phyloP scores from a whole-genome alignment of 2,329 filamentous ascomycete species.

The Geosmithia putterillii region DNA sequence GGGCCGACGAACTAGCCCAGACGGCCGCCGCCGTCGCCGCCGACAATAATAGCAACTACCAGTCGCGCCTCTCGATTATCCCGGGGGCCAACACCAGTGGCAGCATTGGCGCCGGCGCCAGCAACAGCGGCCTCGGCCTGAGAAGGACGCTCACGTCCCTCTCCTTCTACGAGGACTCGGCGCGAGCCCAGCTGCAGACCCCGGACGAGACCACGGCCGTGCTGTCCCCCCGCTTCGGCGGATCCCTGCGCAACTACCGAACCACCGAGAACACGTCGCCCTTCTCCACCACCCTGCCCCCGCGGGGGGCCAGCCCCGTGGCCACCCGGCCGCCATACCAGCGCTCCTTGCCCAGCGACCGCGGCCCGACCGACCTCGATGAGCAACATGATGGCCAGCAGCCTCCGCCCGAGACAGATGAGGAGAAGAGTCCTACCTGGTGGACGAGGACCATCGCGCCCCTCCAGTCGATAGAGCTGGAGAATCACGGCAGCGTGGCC shows the following conservation, averaged over 20 bases:
- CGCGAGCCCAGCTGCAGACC: constrained; percentile 1
- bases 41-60: constrained; percentile 3
- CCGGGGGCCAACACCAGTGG: background rate
- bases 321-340: background rate
- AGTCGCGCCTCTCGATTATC: background rate
- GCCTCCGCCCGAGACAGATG: too few species aligned
- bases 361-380: background rate
- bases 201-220: constrained; percentile 25
- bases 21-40: constrained; percentile 8
- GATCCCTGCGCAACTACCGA: background rate
- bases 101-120: background rate
- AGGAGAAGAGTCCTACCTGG: constrained; percentile 22
- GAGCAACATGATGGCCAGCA: constrained; percentile 9
- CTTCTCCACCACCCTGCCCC: background rate
- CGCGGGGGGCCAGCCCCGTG: background rate
- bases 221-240: constrained; percentile 1
- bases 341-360: background rate
- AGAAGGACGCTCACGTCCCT: constrained; percentile 1
- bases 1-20: constrained; percentile 29
- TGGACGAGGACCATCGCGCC: constrained; percentile 34
- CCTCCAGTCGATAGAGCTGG: constrained; percentile 57
- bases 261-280: background rate
- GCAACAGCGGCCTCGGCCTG: background rate
- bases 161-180: constrained; percentile 9
- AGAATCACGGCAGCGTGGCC: constrained; percentile 78